phyloP scores from a whole-genome alignment of 192 early-diverging fungal species.

The Umbelopsis sp. region DNA sequence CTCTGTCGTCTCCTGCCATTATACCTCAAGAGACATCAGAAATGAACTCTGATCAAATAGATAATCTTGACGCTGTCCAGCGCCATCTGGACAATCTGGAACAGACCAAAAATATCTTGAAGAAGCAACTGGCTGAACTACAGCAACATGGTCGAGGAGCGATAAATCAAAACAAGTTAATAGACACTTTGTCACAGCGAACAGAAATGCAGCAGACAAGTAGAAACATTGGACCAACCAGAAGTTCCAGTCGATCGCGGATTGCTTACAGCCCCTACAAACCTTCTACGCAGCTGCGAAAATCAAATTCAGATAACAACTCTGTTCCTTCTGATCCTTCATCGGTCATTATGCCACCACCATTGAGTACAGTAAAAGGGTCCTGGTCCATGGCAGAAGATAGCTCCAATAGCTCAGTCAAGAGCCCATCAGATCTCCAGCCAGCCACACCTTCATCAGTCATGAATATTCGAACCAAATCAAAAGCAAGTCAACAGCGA shows the following conservation, averaged over 20 bases:
- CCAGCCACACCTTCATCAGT: background rate
- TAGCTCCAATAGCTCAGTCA: background rate
- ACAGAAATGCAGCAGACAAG: background rate
- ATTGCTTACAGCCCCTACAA: background rate
- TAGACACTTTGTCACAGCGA: background rate
- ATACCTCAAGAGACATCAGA: conserved; percentile 36
- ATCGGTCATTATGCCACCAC: background rate
- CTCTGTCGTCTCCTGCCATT: conserved; percentile 67
- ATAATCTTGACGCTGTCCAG: conserved; percentile 9
- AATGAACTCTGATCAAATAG: background rate
- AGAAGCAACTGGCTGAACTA: conserved; percentile 26
- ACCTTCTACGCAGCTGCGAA: background rate
- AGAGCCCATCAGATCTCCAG: background rate
- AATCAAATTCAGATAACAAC: background rate
- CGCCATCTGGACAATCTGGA: conserved; percentile 37
- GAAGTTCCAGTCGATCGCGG: background rate
- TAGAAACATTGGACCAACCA: background rate
- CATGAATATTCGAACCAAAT: conserved; percentile 2
- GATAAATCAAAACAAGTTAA: background rate
- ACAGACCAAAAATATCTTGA: conserved; percentile 28
- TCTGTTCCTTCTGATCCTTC: background rate
- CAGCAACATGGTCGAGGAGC: conserved; percentile 17
- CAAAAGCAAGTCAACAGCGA: background rate
- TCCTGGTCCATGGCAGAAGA: conserved; percentile 8
- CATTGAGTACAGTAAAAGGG: background rate